Evolutionary conservation across 2,329 filamentous ascomycete genomes (phyloP), one percentile per base, ranked within the genome.

Genomic region (Sordariomycetes sp.): DNA sequence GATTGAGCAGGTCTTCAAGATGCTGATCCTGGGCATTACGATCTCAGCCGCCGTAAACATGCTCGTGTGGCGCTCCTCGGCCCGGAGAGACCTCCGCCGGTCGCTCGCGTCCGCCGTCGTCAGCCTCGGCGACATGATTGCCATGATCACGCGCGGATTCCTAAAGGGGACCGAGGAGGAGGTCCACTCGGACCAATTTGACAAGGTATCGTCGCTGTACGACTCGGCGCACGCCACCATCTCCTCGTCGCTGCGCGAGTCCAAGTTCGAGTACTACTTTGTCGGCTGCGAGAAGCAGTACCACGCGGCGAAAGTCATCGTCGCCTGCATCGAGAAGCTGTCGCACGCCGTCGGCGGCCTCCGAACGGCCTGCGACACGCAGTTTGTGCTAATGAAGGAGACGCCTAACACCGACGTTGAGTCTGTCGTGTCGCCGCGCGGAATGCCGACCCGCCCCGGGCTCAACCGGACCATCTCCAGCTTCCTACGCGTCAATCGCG

Each of bases 341-440:
- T 85, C 89, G 4, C 91, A 96, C 67, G 90, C 90, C 62, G 86
- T 96, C 62, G 91, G 92, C 68, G 94, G 92, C 8, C 74, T 99
- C 65, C 81, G 90, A 62, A 96, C 90, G 74, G 90, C 94, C 36
- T 89, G 94, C 28, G 81, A 87, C 59, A 91, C 90, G 24, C 92
- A 99, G 65, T 95, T 97, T 66, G 81, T 86, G 17, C 78, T 97
- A 35, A 76, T 96, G 36, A 84, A 85, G 60, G 87, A 94, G 66
- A 75, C 72, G 2, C 69, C 71, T 12, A 10, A 54, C 4, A 20
- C 55, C 8, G 59, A 53, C 5, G 24, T 56, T 8, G 60, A 59
- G 52, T 64, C 64, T 35, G 50, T 64, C 1, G 65, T 66, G 39
- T 70, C 71, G 8, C 68, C 70, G 3, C 45, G 45, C n/a, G 50